phyloP scores from a whole-genome alignment of 2,329 filamentous ascomycete genomes.

The Exophiala lecanii-corni region DNA sequence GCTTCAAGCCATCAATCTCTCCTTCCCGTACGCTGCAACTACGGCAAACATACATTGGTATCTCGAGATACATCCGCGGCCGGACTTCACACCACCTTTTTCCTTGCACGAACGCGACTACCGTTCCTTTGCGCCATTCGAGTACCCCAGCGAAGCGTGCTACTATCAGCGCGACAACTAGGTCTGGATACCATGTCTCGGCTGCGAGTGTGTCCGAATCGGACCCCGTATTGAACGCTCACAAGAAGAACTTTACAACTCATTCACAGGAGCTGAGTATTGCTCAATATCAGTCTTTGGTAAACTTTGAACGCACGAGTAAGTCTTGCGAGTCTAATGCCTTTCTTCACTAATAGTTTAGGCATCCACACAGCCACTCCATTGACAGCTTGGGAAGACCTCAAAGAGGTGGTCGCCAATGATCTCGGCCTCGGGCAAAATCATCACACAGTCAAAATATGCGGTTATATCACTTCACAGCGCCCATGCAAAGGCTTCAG shows the following conservation, averaged over 20 bases:
- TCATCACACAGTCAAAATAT: constrained; percentile 8
- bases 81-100: too few relatives aligned
- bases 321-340: not conserved
- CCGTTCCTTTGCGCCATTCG: constrained; percentile 1
- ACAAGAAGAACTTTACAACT: not conserved
- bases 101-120: too few relatives aligned
- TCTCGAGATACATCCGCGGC: constrained; percentile 34
- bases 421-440: not conserved
- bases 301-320: constrained; percentile 9
- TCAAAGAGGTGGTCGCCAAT: not conserved
- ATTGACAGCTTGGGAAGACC: constrained; percentile 10
- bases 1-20: constrained; percentile 5
- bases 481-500: constrained; percentile 17
- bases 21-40: constrained; percentile 23
- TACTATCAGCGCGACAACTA: not conserved
- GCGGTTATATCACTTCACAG: constrained; percentile 24
- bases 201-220: not conserved
- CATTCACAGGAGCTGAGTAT: not conserved
- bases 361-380: not conserved
- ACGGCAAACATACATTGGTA: constrained; percentile 34
- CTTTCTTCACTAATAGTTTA: constrained; percentile 2
- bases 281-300: constrained; percentile 2
- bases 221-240: not conserved
- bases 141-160: not conserved
- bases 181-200: not conserved